Evolutionary conservation across 164 flowering plant species (phyloP).

Genomic region (Berberis vulgaris): DNA sequence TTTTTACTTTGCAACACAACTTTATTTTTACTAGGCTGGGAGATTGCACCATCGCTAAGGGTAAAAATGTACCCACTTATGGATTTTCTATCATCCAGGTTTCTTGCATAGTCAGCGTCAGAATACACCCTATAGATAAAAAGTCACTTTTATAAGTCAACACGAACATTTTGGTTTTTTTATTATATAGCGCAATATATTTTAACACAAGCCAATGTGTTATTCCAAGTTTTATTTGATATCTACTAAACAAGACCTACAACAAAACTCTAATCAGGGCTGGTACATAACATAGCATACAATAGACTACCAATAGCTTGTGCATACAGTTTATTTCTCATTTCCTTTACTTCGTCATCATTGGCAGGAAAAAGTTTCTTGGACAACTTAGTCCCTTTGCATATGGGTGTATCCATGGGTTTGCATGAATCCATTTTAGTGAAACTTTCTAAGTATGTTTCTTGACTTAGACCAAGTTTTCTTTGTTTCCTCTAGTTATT

Average conservation of each 20-base stretch:
- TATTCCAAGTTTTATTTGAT: background rate
- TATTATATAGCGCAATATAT: background rate
- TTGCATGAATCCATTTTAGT: background rate
- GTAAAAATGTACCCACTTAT: background rate
- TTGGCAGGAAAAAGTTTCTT: background rate
- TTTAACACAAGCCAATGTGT: background rate
- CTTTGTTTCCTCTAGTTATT: background rate
- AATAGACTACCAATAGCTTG: slow-evolving; percentile 1
- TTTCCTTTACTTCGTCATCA: background rate
- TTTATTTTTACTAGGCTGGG: slow-evolving; percentile 1
- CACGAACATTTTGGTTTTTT: background rate
- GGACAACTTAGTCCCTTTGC: background rate
- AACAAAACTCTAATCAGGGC: background rate
- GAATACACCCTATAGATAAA: background rate
- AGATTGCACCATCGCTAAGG: background rate
- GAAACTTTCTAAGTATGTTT: background rate
- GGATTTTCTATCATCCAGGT: background rate
- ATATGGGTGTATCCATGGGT: background rate
- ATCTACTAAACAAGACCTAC: slow-evolving; percentile 8
- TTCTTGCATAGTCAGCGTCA: background rate
- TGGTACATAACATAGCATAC: background rate
- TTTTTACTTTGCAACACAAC: slow-evolving; percentile 1
- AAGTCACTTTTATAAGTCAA: background rate
- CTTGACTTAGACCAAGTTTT: background rate
- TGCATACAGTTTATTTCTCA: background rate